Conservation (phyloP, 148 eudicot species). For the Camellia sinensis region DNA sequence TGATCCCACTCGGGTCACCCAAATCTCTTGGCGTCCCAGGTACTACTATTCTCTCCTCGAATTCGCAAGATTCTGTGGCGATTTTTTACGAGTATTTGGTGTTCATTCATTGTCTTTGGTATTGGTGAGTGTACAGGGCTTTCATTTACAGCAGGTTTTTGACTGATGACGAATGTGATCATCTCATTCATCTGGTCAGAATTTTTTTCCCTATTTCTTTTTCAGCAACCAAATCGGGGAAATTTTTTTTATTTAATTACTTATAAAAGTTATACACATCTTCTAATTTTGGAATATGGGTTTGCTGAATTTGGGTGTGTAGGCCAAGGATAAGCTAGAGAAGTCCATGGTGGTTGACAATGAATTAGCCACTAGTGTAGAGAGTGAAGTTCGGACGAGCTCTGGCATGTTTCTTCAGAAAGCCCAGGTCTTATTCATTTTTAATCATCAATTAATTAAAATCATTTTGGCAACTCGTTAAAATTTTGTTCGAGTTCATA, state of each 20-base stretch:
- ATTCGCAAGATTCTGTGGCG: neutral
- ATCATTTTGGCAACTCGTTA: neutral
- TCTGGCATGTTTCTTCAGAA: slow-evolving; percentile 75
- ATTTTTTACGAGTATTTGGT: neutral
- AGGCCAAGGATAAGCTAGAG: slow-evolving; percentile 82
- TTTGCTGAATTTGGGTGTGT: slow-evolving; percentile 17
- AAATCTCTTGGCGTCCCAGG: slow-evolving; percentile 91
- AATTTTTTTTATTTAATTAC: neutral
- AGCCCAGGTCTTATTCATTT: slow-evolving; percentile 49
- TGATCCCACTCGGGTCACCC: slow-evolving; percentile 85
- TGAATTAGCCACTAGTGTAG: slow-evolving; percentile 67
- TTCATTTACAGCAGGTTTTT: slow-evolving; percentile 66
- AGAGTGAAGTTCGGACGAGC: slow-evolving; percentile 77
- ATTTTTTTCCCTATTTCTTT: neutral
- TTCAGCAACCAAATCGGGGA: neutral
- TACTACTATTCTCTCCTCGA: slow-evolving; percentile 13
- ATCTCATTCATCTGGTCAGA: slow-evolving; percentile 75
- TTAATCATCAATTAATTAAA: neutral
- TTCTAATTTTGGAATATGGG: slow-evolving; percentile 1
- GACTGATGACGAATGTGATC: slow-evolving; percentile 84
- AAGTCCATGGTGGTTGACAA: slow-evolving; percentile 91
- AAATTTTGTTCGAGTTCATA: neutral
- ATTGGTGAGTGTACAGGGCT: slow-evolving; percentile 46
- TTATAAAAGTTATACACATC: neutral
- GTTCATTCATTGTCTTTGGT: slow-evolving; percentile 7